Evolutionary conservation across 2,329 filamentous ascomycete genomes (phyloP).

Genomic region (Decorospora gaudefroyi): DNA sequence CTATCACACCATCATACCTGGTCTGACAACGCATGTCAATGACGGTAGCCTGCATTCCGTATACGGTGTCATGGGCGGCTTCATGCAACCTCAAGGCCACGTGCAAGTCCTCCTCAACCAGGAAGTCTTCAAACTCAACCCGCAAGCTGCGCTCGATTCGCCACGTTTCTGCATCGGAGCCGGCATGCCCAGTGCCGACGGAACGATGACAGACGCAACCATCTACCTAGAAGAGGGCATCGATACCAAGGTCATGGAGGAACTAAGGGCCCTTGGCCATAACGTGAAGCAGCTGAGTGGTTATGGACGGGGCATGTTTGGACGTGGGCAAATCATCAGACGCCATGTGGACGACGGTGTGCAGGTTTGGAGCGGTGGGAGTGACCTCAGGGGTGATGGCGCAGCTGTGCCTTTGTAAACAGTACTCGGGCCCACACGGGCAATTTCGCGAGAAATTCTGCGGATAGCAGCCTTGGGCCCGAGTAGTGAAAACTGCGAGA

Average conservation of each 20-base stretch:
- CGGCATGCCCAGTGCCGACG: conserved; percentile 65
- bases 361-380: conserved; percentile 83
- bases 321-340: conserved; percentile 83
- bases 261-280: conserved; percentile 72
- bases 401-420: conserved; percentile 58
- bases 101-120: conserved; percentile 92
- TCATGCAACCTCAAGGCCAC: conserved; percentile 97
- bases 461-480: too few relatives aligned
- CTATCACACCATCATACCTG: conserved; percentile 98
- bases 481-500: too few relatives aligned
- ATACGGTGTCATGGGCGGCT: conserved; percentile 96
- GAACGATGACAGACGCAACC: conserved; percentile 62
- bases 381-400: conserved; percentile 86
- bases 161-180: conserved; percentile 87
- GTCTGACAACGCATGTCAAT: conserved; percentile 75
- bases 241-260: conserved; percentile 66
- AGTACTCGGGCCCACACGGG: too few relatives aligned
- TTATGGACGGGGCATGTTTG: conserved; percentile 71
- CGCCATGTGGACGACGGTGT: conserved; percentile 75
- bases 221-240: conserved; percentile 88
- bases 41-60: conserved; percentile 80
- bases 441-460: too few relatives aligned
- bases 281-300: conserved; percentile 70
- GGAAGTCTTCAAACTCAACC: conserved; percentile 77
- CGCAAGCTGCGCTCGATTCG: conserved; percentile 87